Evolutionary conservation across 2,329 filamentous ascomycete genomes (phyloP), one percentile per base, ranked within the genome.

Genomic region (Verticillium tricorpus): DNA sequence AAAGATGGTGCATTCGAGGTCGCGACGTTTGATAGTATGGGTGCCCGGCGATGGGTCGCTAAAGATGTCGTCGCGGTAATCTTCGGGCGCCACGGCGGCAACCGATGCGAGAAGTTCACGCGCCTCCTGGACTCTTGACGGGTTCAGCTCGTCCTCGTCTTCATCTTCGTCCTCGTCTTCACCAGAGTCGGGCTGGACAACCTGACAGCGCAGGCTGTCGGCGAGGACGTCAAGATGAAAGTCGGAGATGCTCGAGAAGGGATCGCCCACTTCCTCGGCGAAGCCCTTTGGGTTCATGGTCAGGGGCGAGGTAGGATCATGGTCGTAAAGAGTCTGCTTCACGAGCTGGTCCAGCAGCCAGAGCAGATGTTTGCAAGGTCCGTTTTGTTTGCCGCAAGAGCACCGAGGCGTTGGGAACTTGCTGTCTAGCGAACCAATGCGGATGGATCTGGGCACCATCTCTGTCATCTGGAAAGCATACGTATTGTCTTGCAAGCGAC

Each of bases 391-490:
- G 15, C 63, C 68, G 63, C 83, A 85, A 32, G 78, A 81, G 71
- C 83, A 86, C 19, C 70, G 75, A 5, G 83, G 76, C 1, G 68
- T 68, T 2, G 79, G 72, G 57, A 74, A 76, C 37, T 69, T 75
- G 63, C 77, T 78, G 34, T 70, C 70, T 0, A 74, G 69, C 2
- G 76, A 73, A 2, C 79, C 78, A 34, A 84, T 82, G 50, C 82
- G 78, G 52, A 86, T 76, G 19, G 80, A 82, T 12, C 80, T 78
- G 15, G 81, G 81, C 31, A 82, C 80, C 2, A 80, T 72, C 69
- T 86, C 84, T 4, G 81, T 81, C 73, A 86, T 78, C 67, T 85
- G 78, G 63, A 86, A 86, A 57, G 83, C 80, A 61, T 82, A 85
- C 22, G 81, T 80, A 63, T 80, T 68, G 28, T 78, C 76, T 54